Base-by-base conservation (phyloP, 2,329 filamentous ascomycete species). In the Arachnomyces sp. region DNA sequence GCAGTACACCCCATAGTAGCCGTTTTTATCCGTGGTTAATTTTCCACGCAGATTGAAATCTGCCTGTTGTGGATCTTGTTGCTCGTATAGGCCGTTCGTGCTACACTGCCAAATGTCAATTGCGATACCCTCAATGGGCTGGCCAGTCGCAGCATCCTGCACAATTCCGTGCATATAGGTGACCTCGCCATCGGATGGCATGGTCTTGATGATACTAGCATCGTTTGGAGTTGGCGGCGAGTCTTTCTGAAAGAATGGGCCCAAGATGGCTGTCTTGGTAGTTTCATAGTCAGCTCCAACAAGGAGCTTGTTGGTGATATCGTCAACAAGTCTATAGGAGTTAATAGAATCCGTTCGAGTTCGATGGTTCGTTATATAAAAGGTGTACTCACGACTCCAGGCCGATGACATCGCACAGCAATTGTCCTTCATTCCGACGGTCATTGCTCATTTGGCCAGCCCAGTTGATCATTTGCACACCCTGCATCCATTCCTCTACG, bases 31-130 rank as follows among this genome's bases (percentile, higher is more conserved):
- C 1, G 84, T 86, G 37, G 67, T 72, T 56, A 88, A 86, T 34
- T 78, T 77, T 4, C 85, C 85, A 3, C 84, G 74, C 15, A 89
- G 70, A 57, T 89, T 89, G 62, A 79, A 78, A 42, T 88, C 83
- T 5, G 74, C 69, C 63, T 88, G 83, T 2, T 75, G 63, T 0
- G 73, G 66, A 48, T 88, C 84, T 61, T 88, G 84, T 62, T 87
- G 82, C 65, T 87, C 83, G 48, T 82, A 82, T 36, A 72, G 42
- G 9, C 74, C 75, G 53, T 90, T 89, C 25, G 85, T 83, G 0
- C 78, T 83, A 0, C 84, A 83, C 55, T 89, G 80, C 85, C 86
- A 92, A 38, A 89, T 73, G 54, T 90, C 85, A 28, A 92, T 72
- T 15, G 77, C 71, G 2, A 83, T 83, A 44, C 72, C 71, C 13